Base-by-base conservation (phyloP, 371 early-diverging fungal genomes). In the Thermomucor indicae-seudaticae region DNA sequence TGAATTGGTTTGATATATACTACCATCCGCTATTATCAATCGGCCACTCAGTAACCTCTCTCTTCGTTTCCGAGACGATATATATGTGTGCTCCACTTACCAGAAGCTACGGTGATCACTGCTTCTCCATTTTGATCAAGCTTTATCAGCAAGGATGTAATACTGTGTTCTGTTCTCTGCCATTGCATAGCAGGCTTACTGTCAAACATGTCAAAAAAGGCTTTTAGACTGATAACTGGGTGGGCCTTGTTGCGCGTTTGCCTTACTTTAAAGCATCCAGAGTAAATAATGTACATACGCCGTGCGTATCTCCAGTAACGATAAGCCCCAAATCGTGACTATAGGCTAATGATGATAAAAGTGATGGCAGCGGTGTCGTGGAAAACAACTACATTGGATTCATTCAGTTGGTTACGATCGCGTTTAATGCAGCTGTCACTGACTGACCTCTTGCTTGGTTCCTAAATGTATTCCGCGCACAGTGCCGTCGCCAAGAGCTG, bases 381-480 rank as follows among this genome's bases (percentile, higher is more conserved):
- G n/a, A n/a, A n/a, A n/a, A n/a, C n/a, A n/a, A n/a, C n/a, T n/a
- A n/a, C n/a, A n/a, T n/a, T n/a, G n/a, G n/a, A n/a, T n/a, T n/a
- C n/a, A n/a, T n/a, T n/a, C n/a, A n/a, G n/a, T n/a, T n/a, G n/a
- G n/a, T n/a, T n/a, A n/a, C n/a, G n/a, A n/a, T n/a, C n/a, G n/a
- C n/a, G n/a, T n/a, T n/a, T n/a, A n/a, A n/a, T n/a, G n/a, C n/a
- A n/a, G n/a, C n/a, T n/a, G n/a, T n/a, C n/a, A n/a, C 4, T 19
- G 7, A 5, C 43, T 44, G 0, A 78, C 81, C 71, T 81, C 79
- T 38, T 74, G 54, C 19, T 76, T 75, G 6, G 75, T 72, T 4
- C 81, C 70, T 2, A 81, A 54, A 58, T 81, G 78, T 23, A 81
- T 56, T 16, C 75, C 78, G 31, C 64, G 65, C 14, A 76, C 53